phyloP scores from a whole-genome alignment of 1,139 yeast species.

The Scheffersomyces illinoinensis region DNA sequence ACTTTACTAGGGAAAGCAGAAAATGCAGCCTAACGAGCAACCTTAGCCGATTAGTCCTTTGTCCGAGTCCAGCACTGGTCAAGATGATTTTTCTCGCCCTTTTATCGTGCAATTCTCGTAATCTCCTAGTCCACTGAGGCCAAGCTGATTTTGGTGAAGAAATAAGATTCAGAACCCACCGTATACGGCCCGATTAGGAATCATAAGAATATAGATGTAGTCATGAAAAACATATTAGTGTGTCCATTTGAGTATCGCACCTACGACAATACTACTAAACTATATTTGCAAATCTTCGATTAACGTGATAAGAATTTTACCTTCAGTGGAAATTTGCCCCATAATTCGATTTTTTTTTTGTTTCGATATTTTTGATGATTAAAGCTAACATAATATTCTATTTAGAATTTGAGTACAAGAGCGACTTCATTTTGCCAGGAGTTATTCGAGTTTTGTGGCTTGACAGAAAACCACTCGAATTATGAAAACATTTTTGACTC shows the following conservation, averaged over 20 bases:
- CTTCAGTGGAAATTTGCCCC: background rate
- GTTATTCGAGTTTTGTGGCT: background rate
- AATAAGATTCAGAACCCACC: background rate
- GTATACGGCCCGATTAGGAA: background rate
- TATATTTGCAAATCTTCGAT: background rate
- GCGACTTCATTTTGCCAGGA: background rate
- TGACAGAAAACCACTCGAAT: background rate
- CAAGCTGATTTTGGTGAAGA: background rate
- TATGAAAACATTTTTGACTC: background rate
- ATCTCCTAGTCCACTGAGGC: background rate
- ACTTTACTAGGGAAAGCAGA: background rate
- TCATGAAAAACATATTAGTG: background rate
- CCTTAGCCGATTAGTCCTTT: background rate
- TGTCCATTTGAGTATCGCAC: background rate
- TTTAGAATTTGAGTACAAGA: background rate
- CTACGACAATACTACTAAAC: background rate
- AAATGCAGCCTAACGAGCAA: background rate
- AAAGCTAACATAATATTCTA: background rate
- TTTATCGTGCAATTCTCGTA: background rate
- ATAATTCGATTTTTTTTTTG: background rate
- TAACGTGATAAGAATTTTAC: background rate
- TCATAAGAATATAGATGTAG: background rate
- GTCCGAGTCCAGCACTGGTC: background rate
- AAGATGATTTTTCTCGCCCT: background rate
- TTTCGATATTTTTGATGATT: background rate